A percentile compares a stretch with the other conserved stretches of the same genome.
Evolutionary conservation across 805 yeast genomes (phyloP).

Genomic region (Candida xiaguanensis): DNA sequence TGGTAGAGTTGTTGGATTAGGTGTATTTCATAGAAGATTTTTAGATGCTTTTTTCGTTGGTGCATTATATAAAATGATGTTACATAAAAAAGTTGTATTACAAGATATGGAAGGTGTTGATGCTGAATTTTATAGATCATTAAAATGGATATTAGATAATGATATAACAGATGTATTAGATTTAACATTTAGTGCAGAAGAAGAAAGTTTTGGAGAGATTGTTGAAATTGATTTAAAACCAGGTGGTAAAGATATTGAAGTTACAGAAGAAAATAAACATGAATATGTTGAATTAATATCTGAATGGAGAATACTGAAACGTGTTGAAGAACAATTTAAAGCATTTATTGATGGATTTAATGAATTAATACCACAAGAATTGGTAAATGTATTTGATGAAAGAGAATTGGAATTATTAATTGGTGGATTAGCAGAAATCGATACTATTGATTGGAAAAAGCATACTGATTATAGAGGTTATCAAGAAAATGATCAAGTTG

Average conservation of each 20-base stretch:
- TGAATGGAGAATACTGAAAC: conserved; percentile 91
- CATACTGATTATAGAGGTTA: conserved; percentile 99
- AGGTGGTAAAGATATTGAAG: conserved; percentile 84
- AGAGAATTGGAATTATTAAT: conserved; percentile 93
- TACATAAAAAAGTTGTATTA: conserved; percentile 87
- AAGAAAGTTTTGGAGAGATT: conserved; percentile 92
- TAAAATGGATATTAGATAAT: conserved; percentile 94
- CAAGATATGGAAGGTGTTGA: conserved; percentile 99
- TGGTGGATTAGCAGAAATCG: conserved; percentile 98
- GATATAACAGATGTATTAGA: conserved; percentile 82
- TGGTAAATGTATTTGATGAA: conserved; percentile 95
- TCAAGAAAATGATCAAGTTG: conserved; percentile 92
- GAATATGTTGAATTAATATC: conserved; percentile 93
- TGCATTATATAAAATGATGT: conserved; percentile 96
- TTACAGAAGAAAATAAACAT: conserved; percentile 89
- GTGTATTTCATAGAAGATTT: conserved; percentile 97
- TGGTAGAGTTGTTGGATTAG: conserved; percentile 97
- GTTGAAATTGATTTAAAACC: conserved; percentile 87
- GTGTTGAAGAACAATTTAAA: conserved; percentile 93
- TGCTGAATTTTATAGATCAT: conserved; percentile 90
- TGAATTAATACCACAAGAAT: conserved; percentile 94
- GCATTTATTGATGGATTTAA: conserved; percentile 97
- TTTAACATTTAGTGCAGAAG: conserved; percentile 83
- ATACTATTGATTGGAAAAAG: conserved; percentile 98
- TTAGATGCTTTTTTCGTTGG: conserved; percentile 98